These are phyloP conservation scores for Flaveria linearis DNA, from an alignment of 129 eudicot genomes.

Conservation along the genomic window DNA sequence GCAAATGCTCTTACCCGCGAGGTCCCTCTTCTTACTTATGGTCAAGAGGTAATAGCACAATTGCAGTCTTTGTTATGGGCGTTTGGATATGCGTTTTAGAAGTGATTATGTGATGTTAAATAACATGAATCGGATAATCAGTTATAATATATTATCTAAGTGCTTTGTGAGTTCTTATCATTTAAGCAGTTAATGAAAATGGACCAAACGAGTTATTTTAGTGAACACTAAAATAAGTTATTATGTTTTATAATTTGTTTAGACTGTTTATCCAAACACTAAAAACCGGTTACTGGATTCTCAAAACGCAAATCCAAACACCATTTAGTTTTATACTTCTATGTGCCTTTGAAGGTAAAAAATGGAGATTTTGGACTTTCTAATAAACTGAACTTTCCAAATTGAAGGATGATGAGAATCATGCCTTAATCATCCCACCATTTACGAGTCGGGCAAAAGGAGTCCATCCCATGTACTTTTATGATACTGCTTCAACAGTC, in stretches of 20 bases:
- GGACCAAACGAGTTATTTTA: background rate
- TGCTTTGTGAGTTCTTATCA: background rate
- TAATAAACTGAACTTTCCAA: background rate
- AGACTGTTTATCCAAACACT: too few relatives aligned
- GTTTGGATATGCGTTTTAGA: background rate
- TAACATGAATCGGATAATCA: background rate
- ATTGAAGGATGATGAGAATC: constrained; percentile 34
- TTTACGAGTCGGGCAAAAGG: constrained; percentile 23
- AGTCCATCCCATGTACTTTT: constrained; percentile 36
- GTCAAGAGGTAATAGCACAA: constrained; percentile 52
- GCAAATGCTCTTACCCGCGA: constrained; percentile 29
- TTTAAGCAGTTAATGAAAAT: background rate
- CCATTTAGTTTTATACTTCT: background rate
- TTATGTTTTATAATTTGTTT: background rate
- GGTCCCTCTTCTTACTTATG: constrained; percentile 64
- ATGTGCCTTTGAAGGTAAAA: background rate
- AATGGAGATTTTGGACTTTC: constrained; percentile 8
- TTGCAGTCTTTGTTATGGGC: background rate
- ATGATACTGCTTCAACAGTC: constrained; percentile 52
- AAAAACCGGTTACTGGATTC: background rate
- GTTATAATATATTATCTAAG: background rate
- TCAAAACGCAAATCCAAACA: background rate
- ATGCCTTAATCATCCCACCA: constrained; percentile 42
- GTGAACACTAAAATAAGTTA: background rate
- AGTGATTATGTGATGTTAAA: constrained; percentile 1